Evolutionary conservation across 192 early-diverging fungal species (phyloP).

Genomic region (Rhizoclosmatium sp.): DNA sequence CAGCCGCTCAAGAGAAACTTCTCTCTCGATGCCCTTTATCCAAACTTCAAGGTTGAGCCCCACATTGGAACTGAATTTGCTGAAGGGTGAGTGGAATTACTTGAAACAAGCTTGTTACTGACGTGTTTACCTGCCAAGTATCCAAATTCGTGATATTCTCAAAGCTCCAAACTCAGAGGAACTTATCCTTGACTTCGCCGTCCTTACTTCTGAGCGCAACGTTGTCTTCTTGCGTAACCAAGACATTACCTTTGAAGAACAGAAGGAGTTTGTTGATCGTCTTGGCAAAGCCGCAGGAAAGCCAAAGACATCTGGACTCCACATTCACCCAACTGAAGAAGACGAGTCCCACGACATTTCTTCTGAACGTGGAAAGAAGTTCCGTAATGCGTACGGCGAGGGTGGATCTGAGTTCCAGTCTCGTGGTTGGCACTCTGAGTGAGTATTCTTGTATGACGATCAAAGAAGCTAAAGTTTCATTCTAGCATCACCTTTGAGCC

Average conservation of each 20-base stretch:
- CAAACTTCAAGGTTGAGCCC: slow-evolving; percentile 61
- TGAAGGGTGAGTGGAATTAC: slow-evolving; percentile 34
- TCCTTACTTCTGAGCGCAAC: slow-evolving; percentile 68
- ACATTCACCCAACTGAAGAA: background rate
- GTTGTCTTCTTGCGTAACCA: slow-evolving; percentile 77
- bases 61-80: slow-evolving; percentile 71
- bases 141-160: slow-evolving; percentile 19
- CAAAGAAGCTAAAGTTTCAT: background rate
- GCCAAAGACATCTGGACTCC: slow-evolving; percentile 1
- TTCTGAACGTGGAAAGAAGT: slow-evolving; percentile 7
- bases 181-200: slow-evolving; percentile 68
- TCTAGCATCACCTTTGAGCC: slow-evolving; percentile 56
- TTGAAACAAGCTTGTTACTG: background rate
- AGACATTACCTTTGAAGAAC: slow-evolving; percentile 49
- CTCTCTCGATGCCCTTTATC: slow-evolving; percentile 52
- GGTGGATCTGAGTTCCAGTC: background rate
- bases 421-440: slow-evolving; percentile 1
- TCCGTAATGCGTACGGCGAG: background rate
- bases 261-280: slow-evolving; percentile 22
- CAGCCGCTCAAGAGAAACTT: slow-evolving; percentile 10
- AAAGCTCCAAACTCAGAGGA: slow-evolving; percentile 59
- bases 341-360: background rate
- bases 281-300: slow-evolving; percentile 10
- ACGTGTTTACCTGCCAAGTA: background rate
- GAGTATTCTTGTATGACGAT: background rate